Percentiles rank a stretch among this genome's conserved stretches.
Conservation (phyloP, 306 rosid species). For the Styphnolobium japonicum region DNA sequence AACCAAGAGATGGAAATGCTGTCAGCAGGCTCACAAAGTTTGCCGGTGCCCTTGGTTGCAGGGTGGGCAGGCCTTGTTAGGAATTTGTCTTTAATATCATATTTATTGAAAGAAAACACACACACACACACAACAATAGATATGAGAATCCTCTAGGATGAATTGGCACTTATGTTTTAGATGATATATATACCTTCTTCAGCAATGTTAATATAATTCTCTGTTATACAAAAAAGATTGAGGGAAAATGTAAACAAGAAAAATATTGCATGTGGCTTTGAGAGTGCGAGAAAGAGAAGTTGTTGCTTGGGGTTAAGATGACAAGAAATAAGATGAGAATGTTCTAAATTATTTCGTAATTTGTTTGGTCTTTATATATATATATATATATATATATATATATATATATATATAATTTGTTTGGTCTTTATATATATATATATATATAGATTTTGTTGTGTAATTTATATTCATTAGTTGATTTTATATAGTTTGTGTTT, state of each 20-base stretch:
- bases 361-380: not conserved
- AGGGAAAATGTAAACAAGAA: not conserved
- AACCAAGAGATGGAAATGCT: slow-evolving; percentile 44
- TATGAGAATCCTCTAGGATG: not conserved
- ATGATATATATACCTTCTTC: not conserved
- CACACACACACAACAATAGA: not conserved
- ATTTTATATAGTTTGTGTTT: too few species aligned
- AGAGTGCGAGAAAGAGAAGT: not conserved
- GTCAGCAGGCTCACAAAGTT: slow-evolving; percentile 44
- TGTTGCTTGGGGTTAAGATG: not conserved
- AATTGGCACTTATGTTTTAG: not conserved
- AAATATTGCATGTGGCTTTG: not conserved
- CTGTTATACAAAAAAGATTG: not conserved
- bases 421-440: too few species aligned
- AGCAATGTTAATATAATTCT: not conserved
- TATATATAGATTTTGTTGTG: too few species aligned
- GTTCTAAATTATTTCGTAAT: not conserved
- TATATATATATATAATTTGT: too few species aligned
- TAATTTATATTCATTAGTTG: too few species aligned
- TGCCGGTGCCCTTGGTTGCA: slow-evolving; percentile 46
- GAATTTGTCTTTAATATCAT: not conserved
- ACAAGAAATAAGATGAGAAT: not conserved
- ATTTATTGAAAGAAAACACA: not conserved
- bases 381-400: too few species aligned
- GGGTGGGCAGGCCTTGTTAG: not conserved